Base-by-base conservation (phyloP, 495 filamentous ascomycete species). In the Penicillium coffeae region DNA sequence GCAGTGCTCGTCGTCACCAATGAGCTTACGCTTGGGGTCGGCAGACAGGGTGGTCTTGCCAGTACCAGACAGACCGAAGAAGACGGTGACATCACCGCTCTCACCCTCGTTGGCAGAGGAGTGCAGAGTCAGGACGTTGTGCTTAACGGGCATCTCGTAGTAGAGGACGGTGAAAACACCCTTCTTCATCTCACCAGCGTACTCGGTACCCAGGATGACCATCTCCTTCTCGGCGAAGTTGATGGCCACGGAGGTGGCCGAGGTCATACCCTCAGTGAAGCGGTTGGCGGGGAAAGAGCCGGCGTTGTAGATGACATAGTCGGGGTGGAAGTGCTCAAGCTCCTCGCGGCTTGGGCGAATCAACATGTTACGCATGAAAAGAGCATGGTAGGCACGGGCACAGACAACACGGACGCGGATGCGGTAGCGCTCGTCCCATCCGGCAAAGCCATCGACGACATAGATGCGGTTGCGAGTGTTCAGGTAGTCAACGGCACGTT, bases 321-420 rank as follows among this genome's bases (percentile, higher is more conserved):
- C 90, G 54, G 93, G 93, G 71, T 95, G 89, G 82, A 98, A 98
- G 75, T 88, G 80, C 72, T 94, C 83, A 35, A 98, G 84, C 79
- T 97, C 90, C 71, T 92, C 88, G 43, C 78, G 79, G 37, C 81
- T 74, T 48, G 93, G 93, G 64, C 93, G 86, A 78, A 98, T 98
- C 65, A 98, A 88, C 93, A 98, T 98, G 79, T 98, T 98, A 60
- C 94, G 89, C 93, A 98, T 98, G 88, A 98, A 98, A 50, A 98
- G 82, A 54, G 93, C 93, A 80, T 98, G 93, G 80, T 98, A 98
- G 72, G 93, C 93, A 68, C 93, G 88, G 53, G 93, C 93, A 74
- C 93, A 98, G 66, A 98, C 89, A 52, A 98, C 92, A 56, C 93
- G 94, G 62, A 98, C 93, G 60, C 84, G 87, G 76, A 98, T 97